These are phyloP conservation scores for Spirogloea muscicola DNA, from an alignment of 139 green algal species.

Conservation along the genomic window DNA sequence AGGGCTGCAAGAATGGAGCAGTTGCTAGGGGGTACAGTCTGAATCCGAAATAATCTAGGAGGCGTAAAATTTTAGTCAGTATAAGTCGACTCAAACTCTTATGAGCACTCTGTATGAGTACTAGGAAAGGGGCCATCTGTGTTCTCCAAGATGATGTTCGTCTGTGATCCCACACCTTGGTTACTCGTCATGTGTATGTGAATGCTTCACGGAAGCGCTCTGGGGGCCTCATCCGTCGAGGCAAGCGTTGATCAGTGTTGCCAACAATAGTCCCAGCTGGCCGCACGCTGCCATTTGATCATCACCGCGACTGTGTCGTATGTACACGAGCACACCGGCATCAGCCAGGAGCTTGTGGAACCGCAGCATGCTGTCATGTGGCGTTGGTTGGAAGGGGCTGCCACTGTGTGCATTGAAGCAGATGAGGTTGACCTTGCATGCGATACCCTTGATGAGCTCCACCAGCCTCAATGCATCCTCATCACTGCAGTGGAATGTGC, in stretches of 20 bases:
- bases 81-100: too few relatives aligned
- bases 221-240: too few relatives aligned
- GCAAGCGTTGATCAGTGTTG: constrained; percentile 28
- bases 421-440: constrained; percentile 62
- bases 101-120: too few relatives aligned
- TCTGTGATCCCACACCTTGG: too few relatives aligned
- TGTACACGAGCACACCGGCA: not conserved
- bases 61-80: too few relatives aligned
- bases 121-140: too few relatives aligned
- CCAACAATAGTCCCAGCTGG: constrained; percentile 24
- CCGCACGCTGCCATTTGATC: constrained; percentile 43
- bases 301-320: constrained; percentile 30
- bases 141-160: too few relatives aligned
- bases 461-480: constrained; percentile 70
- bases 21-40: too few relatives aligned
- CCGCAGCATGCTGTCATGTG: not conserved
- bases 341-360: constrained; percentile 13
- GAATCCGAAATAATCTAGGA: too few relatives aligned
- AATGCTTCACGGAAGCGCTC: too few relatives aligned
- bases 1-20: too few relatives aligned
- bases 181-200: too few relatives aligned
- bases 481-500: constrained; percentile 21
- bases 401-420: constrained; percentile 39
- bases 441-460: constrained; percentile 52
- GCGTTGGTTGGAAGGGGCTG: constrained; percentile 9